Base-by-base conservation (phyloP, 129 eudicot genomes). In the Flaveria trinervia region DNA sequence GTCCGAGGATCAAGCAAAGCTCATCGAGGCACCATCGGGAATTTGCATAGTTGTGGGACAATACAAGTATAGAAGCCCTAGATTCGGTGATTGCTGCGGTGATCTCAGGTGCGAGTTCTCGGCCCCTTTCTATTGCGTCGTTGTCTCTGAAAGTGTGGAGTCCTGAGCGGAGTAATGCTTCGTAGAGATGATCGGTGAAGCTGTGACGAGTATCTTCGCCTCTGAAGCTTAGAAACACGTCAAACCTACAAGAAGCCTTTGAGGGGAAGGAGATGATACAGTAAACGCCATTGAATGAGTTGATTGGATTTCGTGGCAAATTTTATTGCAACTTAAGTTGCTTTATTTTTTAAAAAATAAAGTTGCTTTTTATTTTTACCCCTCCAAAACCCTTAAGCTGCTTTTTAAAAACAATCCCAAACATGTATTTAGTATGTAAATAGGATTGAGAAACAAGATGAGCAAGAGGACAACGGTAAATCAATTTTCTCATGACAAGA, bases 1-100 rank as follows among this genome's bases (percentile, higher is more conserved):
- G n/a, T 74, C n/a, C 71, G 9, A 74, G 79, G 48, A 74, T 74
- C 70, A 74, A 26, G 28, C 55, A 45, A 45, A 74, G 70, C 79
- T 74, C 79, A 15, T 74, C 70, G 3, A 74, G 52, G 15, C 77
- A 51, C 62, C 76, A 71, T 51, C 16, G 9, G 0, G 69, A 64
- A 28, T 6, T 64, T 3, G 69, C 69, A 20, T 56, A 56, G 28
- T 56, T 56, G 3, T 56, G 11, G 2, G 62, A 56, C 26, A 56
- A 17, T 2, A 28, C 69, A 33, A 64, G 10, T 30, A 64, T 36
- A 30, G 45, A 64, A 64, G 69, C 46, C 69, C 46, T 28, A 28
- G 69, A 14, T 64, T 64, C 3, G 9, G 0, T 64, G 44, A 64
- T 28, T n/a, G 69, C 69, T 7, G 26, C n/a, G 12, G 5, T 8